Conservation (phyloP, 78 protist species). For the Chrysochromulina tobinii region DNA sequence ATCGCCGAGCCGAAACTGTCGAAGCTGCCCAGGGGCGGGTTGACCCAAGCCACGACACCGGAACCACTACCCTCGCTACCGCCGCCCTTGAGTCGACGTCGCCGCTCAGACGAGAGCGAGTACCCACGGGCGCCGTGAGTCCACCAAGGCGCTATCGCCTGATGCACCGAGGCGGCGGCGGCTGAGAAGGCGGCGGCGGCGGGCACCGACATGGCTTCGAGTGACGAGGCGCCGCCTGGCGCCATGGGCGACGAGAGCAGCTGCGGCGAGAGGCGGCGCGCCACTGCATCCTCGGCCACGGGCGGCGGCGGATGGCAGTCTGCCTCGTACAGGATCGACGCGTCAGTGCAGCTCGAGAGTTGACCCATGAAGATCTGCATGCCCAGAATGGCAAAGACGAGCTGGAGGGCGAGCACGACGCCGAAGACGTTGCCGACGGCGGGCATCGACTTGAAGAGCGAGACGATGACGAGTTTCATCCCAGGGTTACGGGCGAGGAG, state of each 20-base stretch:
- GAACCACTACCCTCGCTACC: no score
- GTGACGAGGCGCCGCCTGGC: no score
- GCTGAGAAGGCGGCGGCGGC: no score
- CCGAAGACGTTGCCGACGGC: background rate
- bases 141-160: no score
- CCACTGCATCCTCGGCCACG: no score
- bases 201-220: no score
- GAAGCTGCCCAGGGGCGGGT: background rate
- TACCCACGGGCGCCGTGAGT: background rate
- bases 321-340: background rate
- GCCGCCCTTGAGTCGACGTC: no score
- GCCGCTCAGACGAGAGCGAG: no score
- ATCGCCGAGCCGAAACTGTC: conserved; percentile 2
- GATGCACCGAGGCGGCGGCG: no score
- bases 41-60: background rate
- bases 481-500: conserved; percentile 10
- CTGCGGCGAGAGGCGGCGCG: no score
- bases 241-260: no score
- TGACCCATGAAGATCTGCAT: background rate
- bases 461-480: background rate
- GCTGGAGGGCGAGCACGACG: background rate
- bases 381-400: background rate
- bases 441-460: no score
- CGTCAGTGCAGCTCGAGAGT: background rate
- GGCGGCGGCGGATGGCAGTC: background rate